A percentile compares a stretch with the other conserved stretches of the same genome.
These are phyloP conservation scores for Cercospora sojina DNA, from an alignment of 2,329 filamentous ascomycete genomes.

Conservation along the genomic window DNA sequence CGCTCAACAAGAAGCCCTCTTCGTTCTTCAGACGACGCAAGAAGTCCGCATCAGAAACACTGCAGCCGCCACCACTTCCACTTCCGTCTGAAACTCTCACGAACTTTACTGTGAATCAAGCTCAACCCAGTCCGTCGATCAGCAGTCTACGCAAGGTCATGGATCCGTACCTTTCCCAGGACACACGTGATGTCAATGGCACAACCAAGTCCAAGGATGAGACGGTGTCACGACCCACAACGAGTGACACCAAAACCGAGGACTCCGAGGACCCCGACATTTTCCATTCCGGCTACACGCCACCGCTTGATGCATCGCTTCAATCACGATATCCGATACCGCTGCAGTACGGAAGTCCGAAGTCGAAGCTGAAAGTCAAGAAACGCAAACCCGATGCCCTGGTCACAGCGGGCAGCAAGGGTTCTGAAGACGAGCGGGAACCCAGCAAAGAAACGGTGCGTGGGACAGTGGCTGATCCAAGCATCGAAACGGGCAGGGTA, in stretches of 20 bases:
- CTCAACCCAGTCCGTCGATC: constrained; percentile 53
- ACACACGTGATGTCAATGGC: constrained; percentile 19
- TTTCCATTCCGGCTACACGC: constrained; percentile 75
- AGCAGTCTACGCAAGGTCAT: constrained; percentile 84
- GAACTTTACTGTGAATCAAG: constrained; percentile 51
- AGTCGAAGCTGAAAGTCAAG: constrained; percentile 44
- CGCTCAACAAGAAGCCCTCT: constrained; percentile 83
- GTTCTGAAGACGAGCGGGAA: constrained; percentile 55
- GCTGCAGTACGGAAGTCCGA: constrained; percentile 36
- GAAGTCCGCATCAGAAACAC: constrained; percentile 74
- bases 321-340: constrained; percentile 41
- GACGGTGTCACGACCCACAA: constrained; percentile 33
- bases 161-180: constrained; percentile 69
- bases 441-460: constrained; percentile 37
- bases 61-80: constrained; percentile 60
- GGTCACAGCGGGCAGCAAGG: constrained; percentile 39
- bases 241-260: constrained; percentile 25
- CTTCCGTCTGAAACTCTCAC: constrained; percentile 36
- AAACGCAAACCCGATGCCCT: constrained; percentile 29
- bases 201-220: constrained; percentile 16
- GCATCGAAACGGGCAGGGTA: constrained; percentile 24
- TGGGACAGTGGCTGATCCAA: constrained; percentile 24
- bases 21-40: constrained; percentile 93
- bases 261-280: constrained; percentile 52
- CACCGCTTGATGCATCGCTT: constrained; percentile 69